These are phyloP conservation scores for Pichia sp. DNA, from an alignment of 1,139 yeast genomes.

Conservation along the genomic window DNA sequence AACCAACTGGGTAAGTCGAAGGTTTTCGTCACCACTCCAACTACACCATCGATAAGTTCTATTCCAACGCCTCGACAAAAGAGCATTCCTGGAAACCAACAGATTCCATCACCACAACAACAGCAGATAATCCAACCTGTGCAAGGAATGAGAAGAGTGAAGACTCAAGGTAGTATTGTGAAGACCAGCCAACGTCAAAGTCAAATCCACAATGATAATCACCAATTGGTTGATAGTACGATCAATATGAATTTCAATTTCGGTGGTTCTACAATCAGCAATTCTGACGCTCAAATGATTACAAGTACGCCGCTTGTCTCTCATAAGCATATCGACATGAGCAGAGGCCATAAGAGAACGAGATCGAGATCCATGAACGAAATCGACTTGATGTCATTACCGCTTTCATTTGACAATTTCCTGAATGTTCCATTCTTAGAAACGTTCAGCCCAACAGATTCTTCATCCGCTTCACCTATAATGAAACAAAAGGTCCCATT, in stretches of 20 bases:
- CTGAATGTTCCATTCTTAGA: conserved; percentile 7
- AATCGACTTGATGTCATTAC: conserved; percentile 20
- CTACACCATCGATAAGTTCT: background rate
- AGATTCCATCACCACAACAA: too few relatives aligned
- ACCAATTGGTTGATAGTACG: background rate
- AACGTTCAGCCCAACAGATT: conserved; percentile 10
- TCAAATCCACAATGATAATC: too few relatives aligned
- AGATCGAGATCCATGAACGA: conserved; percentile 34
- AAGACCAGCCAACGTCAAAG: too few relatives aligned
- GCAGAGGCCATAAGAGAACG: conserved; percentile 33
- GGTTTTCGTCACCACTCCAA: background rate
- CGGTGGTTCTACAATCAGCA: background rate
- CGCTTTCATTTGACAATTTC: background rate
- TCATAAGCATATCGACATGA: background rate
- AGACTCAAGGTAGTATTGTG: too few relatives aligned
- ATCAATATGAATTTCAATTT: background rate
- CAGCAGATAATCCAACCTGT: too few relatives aligned
- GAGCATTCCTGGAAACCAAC: background rate
- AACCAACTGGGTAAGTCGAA: background rate
- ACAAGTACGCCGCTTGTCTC: conserved; percentile 1
- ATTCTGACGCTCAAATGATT: background rate
- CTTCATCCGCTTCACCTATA: conserved; percentile 9
- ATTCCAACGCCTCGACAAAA: too few relatives aligned
- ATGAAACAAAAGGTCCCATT: conserved; percentile 1
- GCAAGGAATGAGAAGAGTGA: too few relatives aligned